Conservation (phyloP, 2,329 filamentous ascomycete species). For the Penicillium oxalicum region DNA sequence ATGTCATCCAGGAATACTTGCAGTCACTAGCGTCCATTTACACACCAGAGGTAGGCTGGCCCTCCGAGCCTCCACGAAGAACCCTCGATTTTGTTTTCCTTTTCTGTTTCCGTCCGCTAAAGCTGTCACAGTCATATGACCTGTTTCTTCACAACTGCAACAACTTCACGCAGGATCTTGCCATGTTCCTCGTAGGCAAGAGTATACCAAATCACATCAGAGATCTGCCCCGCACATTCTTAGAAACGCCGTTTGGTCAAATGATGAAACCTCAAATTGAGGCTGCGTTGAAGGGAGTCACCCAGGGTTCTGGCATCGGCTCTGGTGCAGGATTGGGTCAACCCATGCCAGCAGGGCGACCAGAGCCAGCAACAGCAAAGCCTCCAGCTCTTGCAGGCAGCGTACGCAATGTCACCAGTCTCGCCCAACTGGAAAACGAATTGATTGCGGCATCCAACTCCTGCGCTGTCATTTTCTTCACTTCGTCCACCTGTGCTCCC, state of each 20-base stretch:
- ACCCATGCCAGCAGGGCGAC: background rate
- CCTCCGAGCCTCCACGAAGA: background rate
- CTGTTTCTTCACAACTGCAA: slow-evolving; percentile 92
- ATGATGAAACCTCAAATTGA: slow-evolving; percentile 78
- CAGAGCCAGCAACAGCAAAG: slow-evolving; percentile 3
- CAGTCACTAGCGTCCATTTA: slow-evolving; percentile 78
- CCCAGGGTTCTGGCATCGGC: slow-evolving; percentile 48
- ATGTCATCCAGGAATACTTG: slow-evolving; percentile 80
- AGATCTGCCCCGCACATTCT: slow-evolving; percentile 75
- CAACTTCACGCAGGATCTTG: slow-evolving; percentile 90
- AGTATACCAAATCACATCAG: slow-evolving; percentile 84
- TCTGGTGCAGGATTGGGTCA: slow-evolving; percentile 15
- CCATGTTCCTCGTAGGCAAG: slow-evolving; percentile 80
- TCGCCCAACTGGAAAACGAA: slow-evolving; percentile 56
- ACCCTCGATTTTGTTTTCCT: too few relatives aligned
- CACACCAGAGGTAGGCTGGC: slow-evolving; percentile 60
- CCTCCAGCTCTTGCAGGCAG: slow-evolving; percentile 29
- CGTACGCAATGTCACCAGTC: slow-evolving; percentile 57
- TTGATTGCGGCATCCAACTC: slow-evolving; percentile 57
- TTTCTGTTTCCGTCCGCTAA: background rate
- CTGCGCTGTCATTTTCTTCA: slow-evolving; percentile 85
- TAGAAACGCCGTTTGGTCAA: slow-evolving; percentile 79
- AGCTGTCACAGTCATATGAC: slow-evolving; percentile 65
- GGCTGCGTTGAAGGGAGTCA: slow-evolving; percentile 56
- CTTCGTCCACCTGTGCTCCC: slow-evolving; percentile 75